Evolutionary conservation across 768 basidiomycete genomes (phyloP), one percentile per base, ranked within the genome.

Genomic region (Xerocomus brunneocitrinus): DNA sequence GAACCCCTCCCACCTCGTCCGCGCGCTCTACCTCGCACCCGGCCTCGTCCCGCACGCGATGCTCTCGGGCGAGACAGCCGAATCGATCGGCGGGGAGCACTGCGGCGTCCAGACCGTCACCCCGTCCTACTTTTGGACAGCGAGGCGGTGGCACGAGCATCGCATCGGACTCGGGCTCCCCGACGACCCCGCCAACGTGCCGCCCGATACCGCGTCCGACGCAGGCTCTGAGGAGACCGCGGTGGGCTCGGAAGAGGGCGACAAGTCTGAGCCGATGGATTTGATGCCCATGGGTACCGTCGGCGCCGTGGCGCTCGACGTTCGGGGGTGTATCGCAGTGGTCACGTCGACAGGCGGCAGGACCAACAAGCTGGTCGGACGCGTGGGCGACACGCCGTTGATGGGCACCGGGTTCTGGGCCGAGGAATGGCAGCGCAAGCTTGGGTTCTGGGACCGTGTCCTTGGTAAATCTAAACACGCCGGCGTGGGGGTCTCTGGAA

Each of bases 341-440:
- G 71, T 84, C 16, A 92, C 91, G 1, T 91, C 89, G 1, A 93
- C 90, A 0, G 91, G 91, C 34, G 90, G 91, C 1, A 74, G 73
- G 44, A 92, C 89, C 35, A 93, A 93, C 69, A 93, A 93, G 67
- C 76, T 90, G 8, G 85, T 83, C 16, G 90, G 90, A 7, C 77
- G 90, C 5, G 74, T 92, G n/a, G 89, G 90, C 3, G 91, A 91
- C 61, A 92, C 91, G 1, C 89, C 90, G 0, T 66, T 78, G 28
- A 84, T 87, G 80, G 89, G 86, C 4, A 72, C 80, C 12, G 91
- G 90, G 0, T 92, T 85, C 69, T 92, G 89, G 89, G 87, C 89
- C 8, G 89, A 89, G 61, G 83, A 89, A 68, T 92, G 90, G 89
- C 56, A 54, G 50, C 68, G 54, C 52, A 68, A 58, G 58, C 68